Evolutionary conservation across 306 rosid genomes (phyloP), one percentile per base, ranked within the genome.

Genomic region (Morella rubra): DNA sequence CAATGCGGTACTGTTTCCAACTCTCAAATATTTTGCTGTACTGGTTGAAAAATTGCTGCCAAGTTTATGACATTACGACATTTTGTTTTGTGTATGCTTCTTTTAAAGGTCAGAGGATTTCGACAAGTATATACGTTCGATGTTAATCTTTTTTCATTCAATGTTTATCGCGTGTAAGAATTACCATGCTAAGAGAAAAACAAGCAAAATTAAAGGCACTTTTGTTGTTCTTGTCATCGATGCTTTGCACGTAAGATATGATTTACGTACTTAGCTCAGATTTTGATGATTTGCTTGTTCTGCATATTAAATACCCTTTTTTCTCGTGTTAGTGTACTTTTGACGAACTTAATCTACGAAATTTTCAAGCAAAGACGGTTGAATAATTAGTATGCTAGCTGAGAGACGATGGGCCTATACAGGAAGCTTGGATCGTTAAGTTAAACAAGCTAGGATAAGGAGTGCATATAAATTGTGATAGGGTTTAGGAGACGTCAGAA

Each of bases 1-100:
- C 4, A 88, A 90, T 84, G 83, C 73, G 93, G 98, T 93, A 84
- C 65, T 52, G 55, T 44, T 54, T 56, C 45, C 79, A 27, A 45
- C 75, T 32, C 15, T 55, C 11, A 6, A 7, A n/a, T 9, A 10
- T 22, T 19, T 54, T 2, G 24, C 37, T 27, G 19, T 72, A 68
- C 62, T 74, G 40, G 16, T 58, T 53, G 13, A 14, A 19, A 4
- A 46, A n/a, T 58, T 53, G 55, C 41, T 44, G 71, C 54, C 47
- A 44, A 20, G 49, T 52, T 22, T 79, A 5, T 70, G 44, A 72
- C 50, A 10, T 58, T 22, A 58, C 64, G 9, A 32, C 6, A 37
- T 20, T 58, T 22, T 58, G 11, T 10, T 22, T 58, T 7, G 6
- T 22, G 6, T 22, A 22, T 58, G 64, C 24, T 58, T 58, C 40